phyloP scores from a whole-genome alignment of 768 basidiomycete species.

The Trametes maxima region DNA sequence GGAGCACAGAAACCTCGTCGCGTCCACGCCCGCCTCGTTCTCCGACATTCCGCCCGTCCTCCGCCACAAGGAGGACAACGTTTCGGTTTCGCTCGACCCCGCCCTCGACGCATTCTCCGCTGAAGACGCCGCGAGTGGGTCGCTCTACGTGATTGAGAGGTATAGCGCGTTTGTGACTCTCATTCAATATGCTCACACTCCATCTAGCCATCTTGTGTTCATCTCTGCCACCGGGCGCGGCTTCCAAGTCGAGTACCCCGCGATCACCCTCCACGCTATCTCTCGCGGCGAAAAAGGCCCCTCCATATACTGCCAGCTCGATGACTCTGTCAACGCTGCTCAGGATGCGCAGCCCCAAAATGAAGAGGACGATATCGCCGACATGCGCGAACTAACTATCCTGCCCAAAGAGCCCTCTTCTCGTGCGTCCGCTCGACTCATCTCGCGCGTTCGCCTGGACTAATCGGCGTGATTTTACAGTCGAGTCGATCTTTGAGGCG shows the following conservation, averaged over 20 bases:
- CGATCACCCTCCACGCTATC: slow-evolving; percentile 92
- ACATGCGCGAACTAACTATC: slow-evolving; percentile 83
- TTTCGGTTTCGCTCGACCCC: slow-evolving; percentile 72
- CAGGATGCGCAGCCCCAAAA: slow-evolving; percentile 9
- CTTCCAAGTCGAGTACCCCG: slow-evolving; percentile 85
- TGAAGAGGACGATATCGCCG: slow-evolving; percentile 43
- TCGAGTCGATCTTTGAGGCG: slow-evolving; percentile 85
- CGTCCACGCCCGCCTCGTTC: slow-evolving; percentile 86
- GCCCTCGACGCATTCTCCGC: slow-evolving; percentile 59
- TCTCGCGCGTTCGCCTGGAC: neutral
- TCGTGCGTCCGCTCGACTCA: slow-evolving; percentile 49
- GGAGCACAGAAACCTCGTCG: slow-evolving; percentile 65
- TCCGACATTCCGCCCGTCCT: slow-evolving; percentile 82
- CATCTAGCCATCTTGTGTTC: slow-evolving; percentile 71
- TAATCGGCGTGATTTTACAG: slow-evolving; percentile 39
- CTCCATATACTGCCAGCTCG: slow-evolving; percentile 92
- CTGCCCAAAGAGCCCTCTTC: slow-evolving; percentile 58
- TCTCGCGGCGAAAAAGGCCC: slow-evolving; percentile 68
- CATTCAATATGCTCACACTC: neutral
- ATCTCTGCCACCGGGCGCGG: slow-evolving; percentile 69
- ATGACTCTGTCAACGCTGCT: slow-evolving; percentile 34
- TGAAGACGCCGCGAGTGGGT: slow-evolving; percentile 58
- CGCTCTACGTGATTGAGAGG: slow-evolving; percentile 88
- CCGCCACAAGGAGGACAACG: slow-evolving; percentile 70
- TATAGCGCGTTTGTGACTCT: slow-evolving; percentile 31